Percentiles rank a stretch among this genome's conserved stretches.
phyloP scores from a whole-genome alignment of 2,329 filamentous ascomycete species.

The Fusarium stilboides region DNA sequence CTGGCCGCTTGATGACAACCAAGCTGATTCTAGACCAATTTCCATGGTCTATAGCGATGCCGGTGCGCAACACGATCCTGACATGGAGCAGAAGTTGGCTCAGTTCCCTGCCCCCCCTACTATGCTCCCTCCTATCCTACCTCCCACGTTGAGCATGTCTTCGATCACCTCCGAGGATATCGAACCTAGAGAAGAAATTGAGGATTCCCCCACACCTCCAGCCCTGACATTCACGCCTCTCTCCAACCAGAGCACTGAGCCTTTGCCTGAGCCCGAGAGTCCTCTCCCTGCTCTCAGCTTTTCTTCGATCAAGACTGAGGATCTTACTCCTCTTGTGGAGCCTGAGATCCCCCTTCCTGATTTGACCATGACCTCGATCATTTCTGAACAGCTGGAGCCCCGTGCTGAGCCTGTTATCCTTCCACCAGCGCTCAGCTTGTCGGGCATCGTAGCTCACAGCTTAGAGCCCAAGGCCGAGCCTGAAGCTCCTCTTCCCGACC shows the following conservation, averaged over 20 bases:
- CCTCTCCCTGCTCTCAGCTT: slow-evolving; percentile 56
- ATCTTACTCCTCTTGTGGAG: slow-evolving; percentile 50
- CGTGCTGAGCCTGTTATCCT: slow-evolving; percentile 45
- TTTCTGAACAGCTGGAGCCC: slow-evolving; percentile 51
- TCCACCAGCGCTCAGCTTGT: slow-evolving; percentile 45
- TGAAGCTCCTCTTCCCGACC: slow-evolving; percentile 42
- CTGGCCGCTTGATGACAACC: slow-evolving; percentile 50
- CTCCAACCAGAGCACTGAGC: slow-evolving; percentile 59
- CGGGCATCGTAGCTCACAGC: slow-evolving; percentile 47
- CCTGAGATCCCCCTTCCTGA: slow-evolving; percentile 48
- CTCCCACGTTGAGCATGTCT: slow-evolving; percentile 61
- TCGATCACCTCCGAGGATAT: slow-evolving; percentile 62
- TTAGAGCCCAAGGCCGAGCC: slow-evolving; percentile 49
- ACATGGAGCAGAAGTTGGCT: slow-evolving; percentile 67
- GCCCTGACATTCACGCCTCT: slow-evolving; percentile 54
- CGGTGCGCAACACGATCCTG: slow-evolving; percentile 65
- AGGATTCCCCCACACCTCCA: slow-evolving; percentile 51
- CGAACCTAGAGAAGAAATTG: slow-evolving; percentile 59
- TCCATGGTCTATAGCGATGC: slow-evolving; percentile 69
- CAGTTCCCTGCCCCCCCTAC: slow-evolving; percentile 70
- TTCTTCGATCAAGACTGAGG: slow-evolving; percentile 58
- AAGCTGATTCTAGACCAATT: slow-evolving; percentile 58
- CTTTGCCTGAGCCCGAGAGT: slow-evolving; percentile 55
- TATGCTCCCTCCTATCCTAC: slow-evolving; percentile 54
- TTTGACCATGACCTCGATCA: slow-evolving; percentile 49